Evolutionary conservation across 495 filamentous ascomycete genomes (phyloP), one percentile per base, ranked within the genome.

Genomic region (Neurospora sp.): DNA sequence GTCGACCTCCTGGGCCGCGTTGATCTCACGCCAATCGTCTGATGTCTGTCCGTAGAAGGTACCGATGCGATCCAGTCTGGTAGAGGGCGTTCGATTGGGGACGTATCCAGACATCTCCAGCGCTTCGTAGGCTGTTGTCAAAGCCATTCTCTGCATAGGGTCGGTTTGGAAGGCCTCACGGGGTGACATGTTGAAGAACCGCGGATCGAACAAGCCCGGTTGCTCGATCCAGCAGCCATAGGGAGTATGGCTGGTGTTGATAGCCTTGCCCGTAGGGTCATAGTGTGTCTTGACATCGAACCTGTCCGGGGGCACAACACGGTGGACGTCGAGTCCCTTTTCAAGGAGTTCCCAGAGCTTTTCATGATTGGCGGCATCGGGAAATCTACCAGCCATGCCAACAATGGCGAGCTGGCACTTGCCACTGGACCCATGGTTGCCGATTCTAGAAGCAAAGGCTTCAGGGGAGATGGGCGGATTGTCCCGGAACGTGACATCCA

Each of bases 161-260:
- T 97, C 94, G 0, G 93, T 94, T 75, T 96, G 92, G 61, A 88
- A 85, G 7, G 94, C 94, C 83, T 98, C 94, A 73, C 94, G 91
- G 2, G 94, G 94, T 17, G 94, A 97, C 90, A 98, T 96, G 81
- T 94, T 96, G 89, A 98, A 98, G 82, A 97, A 97, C 0, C 89
- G 86, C 40, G 92, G 89, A 71, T 98, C 94, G 77, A 98, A 98
- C 38, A 91, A 82, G 10, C 92, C 92, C 0, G 94, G 92, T 69
- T 97, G 88, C 65, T 96, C 89, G 75, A 97, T 93, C 86, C 92
- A 98, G 82, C 93, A 95, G 8, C 94, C 94, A 74, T 92, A 96
- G 4, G 90, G 91, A 1, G 93, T 94, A 77, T 93, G 90, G 69
- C 87, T 91, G 65, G 92, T 94, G 80, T 97, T 97, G 73, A 89